These are phyloP conservation scores for Naumovozyma dairenensis DNA, from an alignment of 805 yeast species.

Conservation along the genomic window DNA sequence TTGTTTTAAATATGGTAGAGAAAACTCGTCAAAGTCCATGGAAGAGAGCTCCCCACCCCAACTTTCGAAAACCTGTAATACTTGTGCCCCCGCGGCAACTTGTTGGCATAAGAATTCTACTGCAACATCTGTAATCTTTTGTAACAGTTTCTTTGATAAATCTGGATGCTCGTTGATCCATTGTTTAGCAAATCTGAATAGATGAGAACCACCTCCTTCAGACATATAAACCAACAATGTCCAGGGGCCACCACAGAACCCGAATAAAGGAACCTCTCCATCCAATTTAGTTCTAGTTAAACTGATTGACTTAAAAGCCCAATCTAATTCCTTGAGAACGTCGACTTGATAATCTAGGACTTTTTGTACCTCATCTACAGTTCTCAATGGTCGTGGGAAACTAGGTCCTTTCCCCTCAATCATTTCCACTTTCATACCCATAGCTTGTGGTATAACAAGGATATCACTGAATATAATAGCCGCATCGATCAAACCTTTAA, in stretches of 20 bases:
- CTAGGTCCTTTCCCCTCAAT: conserved; percentile 91
- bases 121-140: conserved; percentile 76
- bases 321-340: conserved; percentile 65
- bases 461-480: conserved; percentile 96
- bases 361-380: conserved; percentile 53
- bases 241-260: conserved; percentile 98
- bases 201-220: conserved; percentile 92
- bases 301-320: conserved; percentile 94
- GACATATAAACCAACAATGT: conserved; percentile 93
- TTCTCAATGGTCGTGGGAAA: conserved; percentile 79
- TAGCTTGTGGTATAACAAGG: conserved; percentile 92
- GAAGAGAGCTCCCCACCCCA: conserved; percentile 98
- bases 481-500: conserved; percentile 83
- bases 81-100: conserved; percentile 96
- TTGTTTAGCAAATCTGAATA: conserved; percentile 83
- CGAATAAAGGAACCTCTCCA: conserved; percentile 89
- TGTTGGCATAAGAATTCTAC: conserved; percentile 89
- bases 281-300: conserved; percentile 75
- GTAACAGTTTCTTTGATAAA: conserved; percentile 59
- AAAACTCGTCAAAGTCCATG: conserved; percentile 74
- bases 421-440: conserved; percentile 94
- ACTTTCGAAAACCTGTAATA: conserved; percentile 92
- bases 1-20: conserved; percentile 77
- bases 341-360: conserved; percentile 53
- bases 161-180: conserved; percentile 81